These are phyloP conservation scores for Mrakiaceae sp. DNA, from an alignment of 1,284 basidiomycete genomes.

Conservation along the genomic window DNA sequence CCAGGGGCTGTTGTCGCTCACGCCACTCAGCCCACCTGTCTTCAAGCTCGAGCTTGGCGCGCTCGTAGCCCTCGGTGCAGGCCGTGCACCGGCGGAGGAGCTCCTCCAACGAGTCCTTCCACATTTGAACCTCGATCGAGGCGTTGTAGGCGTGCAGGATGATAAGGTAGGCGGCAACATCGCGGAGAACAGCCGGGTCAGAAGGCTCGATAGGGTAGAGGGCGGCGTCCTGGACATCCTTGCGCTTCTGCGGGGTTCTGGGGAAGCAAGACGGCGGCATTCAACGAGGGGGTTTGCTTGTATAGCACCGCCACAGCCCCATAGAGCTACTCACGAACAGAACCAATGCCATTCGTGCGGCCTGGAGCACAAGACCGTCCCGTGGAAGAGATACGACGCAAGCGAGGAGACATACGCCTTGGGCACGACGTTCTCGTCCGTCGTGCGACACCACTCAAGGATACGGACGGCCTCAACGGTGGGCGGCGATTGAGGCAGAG, in stretches of 20 bases:
- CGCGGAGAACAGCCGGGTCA: slow-evolving; percentile 34
- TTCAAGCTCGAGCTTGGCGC: slow-evolving; percentile 50
- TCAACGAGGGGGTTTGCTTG: neutral
- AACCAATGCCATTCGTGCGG: slow-evolving; percentile 8
- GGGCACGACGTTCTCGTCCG: neutral
- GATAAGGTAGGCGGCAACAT: slow-evolving; percentile 63
- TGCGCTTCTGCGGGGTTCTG: neutral
- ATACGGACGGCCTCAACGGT: too few species aligned
- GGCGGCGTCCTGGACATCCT: neutral
- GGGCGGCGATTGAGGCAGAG: too few species aligned
- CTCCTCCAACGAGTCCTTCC: slow-evolving; percentile 47
- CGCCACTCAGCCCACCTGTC: slow-evolving; percentile 47
- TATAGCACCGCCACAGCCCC: neutral
- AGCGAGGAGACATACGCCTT: too few species aligned
- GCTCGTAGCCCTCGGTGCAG: slow-evolving; percentile 56
- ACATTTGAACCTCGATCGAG: slow-evolving; percentile 46
- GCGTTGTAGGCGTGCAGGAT: slow-evolving; percentile 62
- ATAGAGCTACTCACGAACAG: slow-evolving; percentile 3
- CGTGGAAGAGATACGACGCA: neutral
- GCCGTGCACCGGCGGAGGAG: slow-evolving; percentile 51
- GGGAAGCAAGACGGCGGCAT: neutral
- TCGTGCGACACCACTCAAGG: neutral
- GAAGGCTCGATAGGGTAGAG: neutral
- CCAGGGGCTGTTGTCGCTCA: neutral
- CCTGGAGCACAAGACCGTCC: neutral